These are phyloP conservation scores for Golubevia sp. DNA, from an alignment of 1,284 basidiomycete genomes.

Conservation along the genomic window DNA sequence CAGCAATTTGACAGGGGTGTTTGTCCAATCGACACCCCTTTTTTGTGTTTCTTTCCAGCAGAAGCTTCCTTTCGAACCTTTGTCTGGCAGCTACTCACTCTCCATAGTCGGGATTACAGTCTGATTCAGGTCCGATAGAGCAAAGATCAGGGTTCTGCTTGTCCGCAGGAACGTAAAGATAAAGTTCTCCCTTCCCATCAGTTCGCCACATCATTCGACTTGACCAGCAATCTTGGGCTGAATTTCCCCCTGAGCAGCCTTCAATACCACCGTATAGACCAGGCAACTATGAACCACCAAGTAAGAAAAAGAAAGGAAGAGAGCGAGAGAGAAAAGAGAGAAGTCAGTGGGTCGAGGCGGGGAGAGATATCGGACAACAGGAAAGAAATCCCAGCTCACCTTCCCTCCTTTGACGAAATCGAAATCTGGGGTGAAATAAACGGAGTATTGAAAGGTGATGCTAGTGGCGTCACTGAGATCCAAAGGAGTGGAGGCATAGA, in stretches of 20 bases:
- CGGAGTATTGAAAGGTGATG: conserved; percentile 64
- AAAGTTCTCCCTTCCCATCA: conserved; percentile 64
- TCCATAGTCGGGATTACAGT: conserved; percentile 20
- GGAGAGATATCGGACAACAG: no score
- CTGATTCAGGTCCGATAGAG: conserved; percentile 12
- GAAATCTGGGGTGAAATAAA: conserved; percentile 61
- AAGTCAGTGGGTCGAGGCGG: no score
- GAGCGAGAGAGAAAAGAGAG: no score
- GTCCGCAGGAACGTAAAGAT: conserved; percentile 63
- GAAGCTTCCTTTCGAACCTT: no score
- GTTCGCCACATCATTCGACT: conserved; percentile 63
- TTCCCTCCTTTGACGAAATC: conserved; percentile 59
- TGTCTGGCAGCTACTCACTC: no score
- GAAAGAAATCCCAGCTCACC: no score
- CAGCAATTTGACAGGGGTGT: no score
- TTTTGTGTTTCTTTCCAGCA: no score
- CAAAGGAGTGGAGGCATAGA: no score
- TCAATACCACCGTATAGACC: conserved; percentile 63
- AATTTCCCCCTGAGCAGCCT: conserved; percentile 62
- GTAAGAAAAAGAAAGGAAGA: no score
- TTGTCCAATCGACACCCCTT: no score
- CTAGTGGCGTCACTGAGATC: conserved; percentile 37
- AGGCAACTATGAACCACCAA: conserved; percentile 64
- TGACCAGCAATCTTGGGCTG: conserved; percentile 62
- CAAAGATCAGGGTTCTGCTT: conserved; percentile 14